Conservation (phyloP, 805 yeast genomes). For the Candida railenensis region DNA sequence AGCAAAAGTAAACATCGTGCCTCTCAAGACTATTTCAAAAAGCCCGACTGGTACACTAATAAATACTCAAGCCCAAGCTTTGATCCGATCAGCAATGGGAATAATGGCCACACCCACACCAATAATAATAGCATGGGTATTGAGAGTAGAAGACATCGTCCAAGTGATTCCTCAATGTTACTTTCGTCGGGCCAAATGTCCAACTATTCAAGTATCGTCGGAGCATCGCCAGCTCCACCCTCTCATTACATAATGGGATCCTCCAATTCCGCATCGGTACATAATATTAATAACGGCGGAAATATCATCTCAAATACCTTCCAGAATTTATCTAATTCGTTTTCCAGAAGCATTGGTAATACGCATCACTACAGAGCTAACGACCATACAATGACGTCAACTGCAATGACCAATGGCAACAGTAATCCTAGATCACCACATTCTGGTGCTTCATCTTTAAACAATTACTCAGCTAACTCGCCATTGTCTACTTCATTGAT, state of each 20-base stretch:
- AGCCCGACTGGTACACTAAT: constrained; percentile 41
- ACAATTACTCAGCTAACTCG: constrained; percentile 17
- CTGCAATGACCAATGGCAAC: neutral
- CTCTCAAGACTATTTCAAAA: constrained; percentile 23
- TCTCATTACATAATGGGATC: constrained; percentile 17
- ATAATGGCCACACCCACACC: too few species aligned
- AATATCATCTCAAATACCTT: constrained; percentile 16
- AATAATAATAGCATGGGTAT: neutral
- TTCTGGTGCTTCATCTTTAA: constrained; percentile 5
- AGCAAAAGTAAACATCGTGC: constrained; percentile 2
- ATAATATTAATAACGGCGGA: neutral
- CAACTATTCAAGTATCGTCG: neutral
- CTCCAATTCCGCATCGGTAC: neutral
- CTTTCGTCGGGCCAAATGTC: neutral
- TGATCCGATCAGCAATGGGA: neutral
- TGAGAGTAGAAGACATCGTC: neutral
- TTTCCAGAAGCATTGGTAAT: constrained; percentile 9
- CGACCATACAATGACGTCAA: neutral
- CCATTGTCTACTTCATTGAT: constrained; percentile 31
- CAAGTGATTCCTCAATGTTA: neutral
- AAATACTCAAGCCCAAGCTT: constrained; percentile 4
- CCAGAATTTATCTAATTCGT: constrained; percentile 16
- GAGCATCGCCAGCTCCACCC: constrained; percentile 12
- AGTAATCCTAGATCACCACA: constrained; percentile 7
- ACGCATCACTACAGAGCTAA: neutral